Evolutionary conservation across 176 grass and related monocot genomes (phyloP).

Genomic region (Saccharum officinarum): DNA sequence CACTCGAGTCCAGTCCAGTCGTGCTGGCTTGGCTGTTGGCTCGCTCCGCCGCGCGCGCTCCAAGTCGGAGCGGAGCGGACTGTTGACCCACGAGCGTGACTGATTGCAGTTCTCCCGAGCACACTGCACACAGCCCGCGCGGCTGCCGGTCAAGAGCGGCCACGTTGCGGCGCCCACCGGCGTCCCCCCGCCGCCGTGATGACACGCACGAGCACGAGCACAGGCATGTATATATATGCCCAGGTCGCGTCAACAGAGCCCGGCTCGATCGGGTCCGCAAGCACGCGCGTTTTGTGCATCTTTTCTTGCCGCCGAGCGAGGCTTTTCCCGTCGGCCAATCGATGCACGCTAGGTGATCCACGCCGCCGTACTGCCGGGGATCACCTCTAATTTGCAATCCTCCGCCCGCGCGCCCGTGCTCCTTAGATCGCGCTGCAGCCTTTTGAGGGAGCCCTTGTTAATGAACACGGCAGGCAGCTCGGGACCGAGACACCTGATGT

Average conservation of each 20-base stretch:
- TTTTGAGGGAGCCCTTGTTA: not conserved
- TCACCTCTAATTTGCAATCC: not conserved
- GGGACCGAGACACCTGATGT: slow-evolving; percentile 3
- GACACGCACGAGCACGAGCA: slow-evolving; percentile 28
- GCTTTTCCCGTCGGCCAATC: not conserved
- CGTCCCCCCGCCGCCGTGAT: not conserved
- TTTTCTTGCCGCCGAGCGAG: no score
- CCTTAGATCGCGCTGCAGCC: slow-evolving; percentile 17
- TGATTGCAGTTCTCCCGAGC: not conserved
- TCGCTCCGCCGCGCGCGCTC: not conserved
- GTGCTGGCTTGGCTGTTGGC: not conserved
- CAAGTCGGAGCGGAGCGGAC: not conserved
- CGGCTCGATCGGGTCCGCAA: not conserved
- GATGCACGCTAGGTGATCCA: not conserved
- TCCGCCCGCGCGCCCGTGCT: not conserved
- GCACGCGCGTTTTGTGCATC: not conserved
- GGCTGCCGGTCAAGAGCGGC: not conserved
- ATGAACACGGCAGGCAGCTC: not conserved
- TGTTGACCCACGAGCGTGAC: not conserved
- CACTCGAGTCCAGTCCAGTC: slow-evolving; percentile 29
- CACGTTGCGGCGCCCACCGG: not conserved
- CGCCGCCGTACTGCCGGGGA: no score
- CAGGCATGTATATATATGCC: not conserved
- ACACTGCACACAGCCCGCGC: no score
- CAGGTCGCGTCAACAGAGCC: slow-evolving; percentile 1